Conservation (phyloP, 208 protist species). For the Vickermania spadyakhi region DNA sequence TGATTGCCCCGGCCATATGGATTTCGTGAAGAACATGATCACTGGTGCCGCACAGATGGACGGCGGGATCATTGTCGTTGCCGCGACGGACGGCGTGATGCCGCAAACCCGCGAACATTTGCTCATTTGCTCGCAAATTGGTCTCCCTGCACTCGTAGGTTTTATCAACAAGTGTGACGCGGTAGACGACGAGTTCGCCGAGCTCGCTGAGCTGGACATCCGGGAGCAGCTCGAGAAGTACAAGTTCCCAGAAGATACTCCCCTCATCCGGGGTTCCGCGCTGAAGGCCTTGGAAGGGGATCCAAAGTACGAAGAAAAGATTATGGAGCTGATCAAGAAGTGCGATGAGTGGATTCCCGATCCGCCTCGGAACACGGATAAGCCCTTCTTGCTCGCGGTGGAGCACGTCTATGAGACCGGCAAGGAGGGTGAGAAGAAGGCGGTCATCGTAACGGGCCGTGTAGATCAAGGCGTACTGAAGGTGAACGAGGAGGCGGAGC, state of each 20-base stretch:
- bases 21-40: conserved; percentile 99
- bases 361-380: conserved; percentile 92
- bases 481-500: conserved; percentile 93
- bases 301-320: conserved; percentile 85
- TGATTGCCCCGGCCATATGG: conserved; percentile 99
- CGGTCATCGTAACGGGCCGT: conserved; percentile 94
- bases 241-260: conserved; percentile 90
- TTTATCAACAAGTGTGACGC: conserved; percentile 99
- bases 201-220: conserved; percentile 97
- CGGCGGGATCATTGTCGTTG: conserved; percentile 88
- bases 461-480: conserved; percentile 93
- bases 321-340: conserved; percentile 92
- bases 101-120: conserved; percentile 99
- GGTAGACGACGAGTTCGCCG: conserved; percentile 91
- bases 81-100: conserved; percentile 95
- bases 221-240: conserved; percentile 93
- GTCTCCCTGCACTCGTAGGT: conserved; percentile 94
- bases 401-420: conserved; percentile 92
- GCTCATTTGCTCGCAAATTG: conserved; percentile 97
- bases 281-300: conserved; percentile 95
- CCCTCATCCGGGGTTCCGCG: conserved; percentile 92
- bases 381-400: conserved; percentile 97
- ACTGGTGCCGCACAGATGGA: conserved; percentile 97
- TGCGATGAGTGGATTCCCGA: conserved; percentile 92
- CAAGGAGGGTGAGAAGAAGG: conserved; percentile 79